Conservation (phyloP, 768 basidiomycete species). For the Pleurotus pulmonarius region DNA sequence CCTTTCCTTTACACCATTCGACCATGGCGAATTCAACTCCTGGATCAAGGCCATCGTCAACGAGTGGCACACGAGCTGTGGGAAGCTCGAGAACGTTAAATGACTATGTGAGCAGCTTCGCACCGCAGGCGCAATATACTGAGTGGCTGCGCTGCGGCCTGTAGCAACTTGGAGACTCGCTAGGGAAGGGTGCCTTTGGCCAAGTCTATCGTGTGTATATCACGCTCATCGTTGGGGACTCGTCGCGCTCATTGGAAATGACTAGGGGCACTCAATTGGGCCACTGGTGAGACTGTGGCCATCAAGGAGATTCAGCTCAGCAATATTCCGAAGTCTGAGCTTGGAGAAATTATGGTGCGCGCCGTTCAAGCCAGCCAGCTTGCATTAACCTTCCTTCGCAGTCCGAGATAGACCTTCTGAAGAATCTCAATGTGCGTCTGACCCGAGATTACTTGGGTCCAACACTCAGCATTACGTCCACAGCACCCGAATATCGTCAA, state of each 20-base stretch:
- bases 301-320: constrained; percentile 96
- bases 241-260: neutral
- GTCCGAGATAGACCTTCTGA: constrained; percentile 96
- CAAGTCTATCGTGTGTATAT: constrained; percentile 85
- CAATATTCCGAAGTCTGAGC: constrained; percentile 89
- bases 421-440: constrained; percentile 70
- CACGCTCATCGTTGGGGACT: neutral
- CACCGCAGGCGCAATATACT: neutral
- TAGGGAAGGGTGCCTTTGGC: constrained; percentile 97
- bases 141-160: neutral
- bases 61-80: constrained; percentile 4
- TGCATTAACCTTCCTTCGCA: constrained; percentile 28
- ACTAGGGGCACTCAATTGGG: constrained; percentile 86
- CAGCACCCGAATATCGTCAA: constrained; percentile 98
- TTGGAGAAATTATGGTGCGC: constrained; percentile 95
- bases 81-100: constrained; percentile 6
- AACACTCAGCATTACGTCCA: constrained; percentile 2
- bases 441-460: neutral
- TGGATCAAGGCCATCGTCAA: constrained; percentile 5
- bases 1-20: neutral
- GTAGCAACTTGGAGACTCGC: constrained; percentile 92
- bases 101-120: constrained; percentile 4
- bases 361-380: constrained; percentile 7
- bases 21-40: constrained; percentile 4
- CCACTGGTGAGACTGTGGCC: constrained; percentile 96